A percentile compares a stretch with the other conserved stretches of the same genome.
Conservation (phyloP, 1,284 basidiomycete genomes). For the Veloboletus limbatus region DNA sequence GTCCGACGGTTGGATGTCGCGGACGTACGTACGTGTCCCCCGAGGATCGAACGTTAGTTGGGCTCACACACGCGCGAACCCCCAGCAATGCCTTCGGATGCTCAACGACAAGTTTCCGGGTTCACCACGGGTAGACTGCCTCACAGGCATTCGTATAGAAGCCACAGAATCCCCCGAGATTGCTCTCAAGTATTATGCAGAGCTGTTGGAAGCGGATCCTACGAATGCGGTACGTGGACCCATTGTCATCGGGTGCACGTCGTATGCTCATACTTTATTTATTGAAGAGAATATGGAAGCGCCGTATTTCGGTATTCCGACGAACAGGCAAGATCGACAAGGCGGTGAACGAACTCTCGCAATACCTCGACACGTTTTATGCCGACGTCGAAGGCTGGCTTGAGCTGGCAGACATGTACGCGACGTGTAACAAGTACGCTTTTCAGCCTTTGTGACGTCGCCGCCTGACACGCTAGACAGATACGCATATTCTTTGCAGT, state of each 20-base stretch:
- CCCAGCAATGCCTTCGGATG: constrained; percentile 63
- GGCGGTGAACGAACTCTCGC: constrained; percentile 73
- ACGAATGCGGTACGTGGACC: constrained; percentile 69
- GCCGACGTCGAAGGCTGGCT: constrained; percentile 91
- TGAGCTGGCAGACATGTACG: constrained; percentile 88
- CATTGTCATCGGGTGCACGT: not conserved
- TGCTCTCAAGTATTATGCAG: constrained; percentile 69
- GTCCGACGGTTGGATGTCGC: constrained; percentile 78
- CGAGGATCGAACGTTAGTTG: constrained; percentile 7
- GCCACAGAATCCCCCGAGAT: constrained; percentile 61
- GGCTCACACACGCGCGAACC: constrained; percentile 11
- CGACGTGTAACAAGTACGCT: constrained; percentile 72
- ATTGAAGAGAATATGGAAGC: constrained; percentile 71
- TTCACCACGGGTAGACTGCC: constrained; percentile 79
- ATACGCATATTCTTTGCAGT: constrained; percentile 51
- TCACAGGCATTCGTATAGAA: constrained; percentile 88
- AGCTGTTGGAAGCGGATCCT: constrained; percentile 65
- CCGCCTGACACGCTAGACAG: too few species aligned
- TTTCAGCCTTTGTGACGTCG: not conserved
- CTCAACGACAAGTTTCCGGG: constrained; percentile 73
- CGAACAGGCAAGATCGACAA: constrained; percentile 59
- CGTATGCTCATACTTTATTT: constrained; percentile 28
- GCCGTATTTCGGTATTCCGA: constrained; percentile 72
- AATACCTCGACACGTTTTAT: constrained; percentile 91
- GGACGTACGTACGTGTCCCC: constrained; percentile 54